Conservation (phyloP, 176 grass and related monocot genomes). For the Hyparrhenia diplandra region DNA sequence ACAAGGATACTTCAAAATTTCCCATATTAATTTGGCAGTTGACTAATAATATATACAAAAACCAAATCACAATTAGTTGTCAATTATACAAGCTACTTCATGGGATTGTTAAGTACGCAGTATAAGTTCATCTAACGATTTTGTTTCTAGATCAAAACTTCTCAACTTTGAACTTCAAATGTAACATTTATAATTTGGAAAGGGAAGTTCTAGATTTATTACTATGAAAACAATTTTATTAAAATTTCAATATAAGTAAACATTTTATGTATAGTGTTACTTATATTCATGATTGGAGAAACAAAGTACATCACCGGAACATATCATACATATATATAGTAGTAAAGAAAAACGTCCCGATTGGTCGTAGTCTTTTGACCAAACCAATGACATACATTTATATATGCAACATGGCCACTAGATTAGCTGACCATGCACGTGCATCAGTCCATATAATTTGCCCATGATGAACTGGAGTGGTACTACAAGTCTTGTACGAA, state of each 20-base stretch:
- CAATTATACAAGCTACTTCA: too few species aligned
- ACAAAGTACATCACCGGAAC: not conserved
- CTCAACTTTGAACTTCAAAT: too few species aligned
- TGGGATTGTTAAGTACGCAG: not conserved
- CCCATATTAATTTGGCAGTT: too few species aligned
- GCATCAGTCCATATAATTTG: not conserved
- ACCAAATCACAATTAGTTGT: too few species aligned
- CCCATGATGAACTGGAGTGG: not conserved
- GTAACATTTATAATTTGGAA: too few species aligned
- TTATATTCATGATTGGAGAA: not conserved
- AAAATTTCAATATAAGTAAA: not conserved
- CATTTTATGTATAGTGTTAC: not conserved
- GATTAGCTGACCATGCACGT: not conserved
- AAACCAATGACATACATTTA: not conserved
- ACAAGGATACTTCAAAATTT: not conserved
- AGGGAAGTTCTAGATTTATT: not conserved
- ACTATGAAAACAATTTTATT: not conserved
- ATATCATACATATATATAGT: not conserved
- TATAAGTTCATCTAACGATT: not conserved
- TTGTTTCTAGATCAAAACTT: too few species aligned
- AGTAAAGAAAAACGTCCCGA: not conserved
- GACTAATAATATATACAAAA: too few species aligned
- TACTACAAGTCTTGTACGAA: not conserved
- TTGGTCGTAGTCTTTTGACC: not conserved
- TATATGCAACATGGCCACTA: not conserved